Evolutionary conservation across 2,329 filamentous ascomycete genomes (phyloP).

Genomic region (Trichoderma pleuroti): DNA sequence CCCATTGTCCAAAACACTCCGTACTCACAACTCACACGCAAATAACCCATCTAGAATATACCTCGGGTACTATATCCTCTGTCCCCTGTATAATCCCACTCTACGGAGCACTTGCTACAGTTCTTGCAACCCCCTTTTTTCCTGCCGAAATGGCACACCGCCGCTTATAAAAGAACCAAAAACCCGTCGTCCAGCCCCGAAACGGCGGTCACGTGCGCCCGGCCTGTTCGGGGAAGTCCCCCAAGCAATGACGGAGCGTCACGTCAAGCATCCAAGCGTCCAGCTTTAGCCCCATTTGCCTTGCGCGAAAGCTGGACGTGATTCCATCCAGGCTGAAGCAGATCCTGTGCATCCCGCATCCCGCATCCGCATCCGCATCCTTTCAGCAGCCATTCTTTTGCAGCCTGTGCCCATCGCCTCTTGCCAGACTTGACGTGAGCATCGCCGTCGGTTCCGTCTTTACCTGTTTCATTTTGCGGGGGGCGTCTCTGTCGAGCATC

Average conservation of each 20-base stretch:
- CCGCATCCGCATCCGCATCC: no score
- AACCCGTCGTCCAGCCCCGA: neutral
- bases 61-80: neutral
- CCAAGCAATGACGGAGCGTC: conserved; percentile 31
- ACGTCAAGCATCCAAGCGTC: conserved; percentile 20
- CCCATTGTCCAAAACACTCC: neutral
- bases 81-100: neutral
- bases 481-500: neutral
- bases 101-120: neutral
- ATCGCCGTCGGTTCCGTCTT: neutral
- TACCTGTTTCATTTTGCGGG: neutral
- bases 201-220: conserved; percentile 29
- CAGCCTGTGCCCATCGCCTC: neutral
- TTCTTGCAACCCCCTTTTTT: neutral
- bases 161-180: neutral
- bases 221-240: conserved; percentile 20
- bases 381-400: conserved; percentile 10
- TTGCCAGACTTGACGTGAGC: neutral
- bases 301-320: conserved; percentile 30
- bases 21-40: neutral
- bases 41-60: neutral
- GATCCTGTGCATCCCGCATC: neutral
- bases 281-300: conserved; percentile 4
- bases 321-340: conserved; percentile 27
- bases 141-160: neutral